Percentiles rank a stretch among this genome's conserved stretches.
These are phyloP conservation scores for Terana coerulea DNA, from an alignment of 768 basidiomycete species.

Conservation along the genomic window DNA sequence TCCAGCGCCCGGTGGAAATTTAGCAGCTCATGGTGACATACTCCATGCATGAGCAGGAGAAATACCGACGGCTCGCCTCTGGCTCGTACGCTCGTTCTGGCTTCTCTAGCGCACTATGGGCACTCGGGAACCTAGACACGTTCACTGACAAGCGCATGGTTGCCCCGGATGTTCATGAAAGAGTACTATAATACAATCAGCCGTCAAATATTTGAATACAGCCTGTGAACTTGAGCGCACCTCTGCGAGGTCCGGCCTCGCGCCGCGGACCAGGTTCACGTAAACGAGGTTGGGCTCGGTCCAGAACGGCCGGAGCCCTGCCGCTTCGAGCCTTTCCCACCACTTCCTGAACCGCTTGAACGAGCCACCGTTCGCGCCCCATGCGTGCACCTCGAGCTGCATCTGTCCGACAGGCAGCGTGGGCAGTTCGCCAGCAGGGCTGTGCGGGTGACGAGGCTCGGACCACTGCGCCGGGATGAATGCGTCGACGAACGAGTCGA, in stretches of 20 bases:
- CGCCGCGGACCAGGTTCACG: slow-evolving; percentile 33
- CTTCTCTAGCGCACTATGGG: too few species aligned
- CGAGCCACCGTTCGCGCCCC: slow-evolving; percentile 20
- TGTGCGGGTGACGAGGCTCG: slow-evolving; percentile 3
- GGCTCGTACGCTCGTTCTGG: too few species aligned
- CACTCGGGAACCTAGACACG: too few species aligned
- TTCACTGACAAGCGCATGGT: slow-evolving; percentile 35
- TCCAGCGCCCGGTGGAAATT: too few species aligned
- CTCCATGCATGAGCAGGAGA: too few species aligned
- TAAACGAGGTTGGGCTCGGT: slow-evolving; percentile 53
- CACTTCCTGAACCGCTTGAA: slow-evolving; percentile 53
- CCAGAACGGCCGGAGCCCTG: slow-evolving; percentile 68
- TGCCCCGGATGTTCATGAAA: slow-evolving; percentile 44
- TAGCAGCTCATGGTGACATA: too few species aligned
- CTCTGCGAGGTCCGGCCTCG: slow-evolving; percentile 35
- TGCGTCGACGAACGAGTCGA: slow-evolving; percentile 42
- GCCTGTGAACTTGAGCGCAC: slow-evolving; percentile 19
- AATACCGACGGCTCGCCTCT: too few species aligned
- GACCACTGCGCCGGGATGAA: slow-evolving; percentile 24
- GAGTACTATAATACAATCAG: slow-evolving; percentile 35
- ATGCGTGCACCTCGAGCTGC: slow-evolving; percentile 59
- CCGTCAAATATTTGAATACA: background rate
- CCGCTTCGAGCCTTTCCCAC: slow-evolving; percentile 66
- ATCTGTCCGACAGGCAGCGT: slow-evolving; percentile 66
- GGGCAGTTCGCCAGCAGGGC: slow-evolving; percentile 28